These are phyloP conservation scores for Albugo laibachii DNA, from an alignment of 352 stramenopile species.

Conservation along the genomic window DNA sequence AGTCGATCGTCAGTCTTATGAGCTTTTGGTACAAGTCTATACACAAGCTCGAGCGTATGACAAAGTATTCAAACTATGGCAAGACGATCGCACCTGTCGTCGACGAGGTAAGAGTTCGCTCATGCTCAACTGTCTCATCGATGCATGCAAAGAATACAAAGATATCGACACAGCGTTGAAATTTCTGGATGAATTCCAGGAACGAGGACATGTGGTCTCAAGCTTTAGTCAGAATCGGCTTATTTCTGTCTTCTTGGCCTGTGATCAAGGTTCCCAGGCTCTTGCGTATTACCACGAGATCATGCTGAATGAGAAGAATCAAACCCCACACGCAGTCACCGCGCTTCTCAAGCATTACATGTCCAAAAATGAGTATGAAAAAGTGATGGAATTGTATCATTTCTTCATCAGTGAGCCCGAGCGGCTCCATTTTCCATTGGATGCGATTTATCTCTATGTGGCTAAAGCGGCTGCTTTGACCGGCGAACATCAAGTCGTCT, in stretches of 20 bases:
- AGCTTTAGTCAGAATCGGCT: conserved; percentile 59
- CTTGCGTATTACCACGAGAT: conserved; percentile 26
- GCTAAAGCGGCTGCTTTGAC: conserved; percentile 24
- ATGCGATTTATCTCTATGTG: conserved; percentile 40
- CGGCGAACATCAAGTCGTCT: conserved; percentile 30
- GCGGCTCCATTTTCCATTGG: conserved; percentile 41
- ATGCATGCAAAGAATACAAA: conserved; percentile 20
- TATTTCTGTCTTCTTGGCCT: conserved; percentile 34
- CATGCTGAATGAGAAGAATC: conserved; percentile 16
- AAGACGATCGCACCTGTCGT: conserved; percentile 28
- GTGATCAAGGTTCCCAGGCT: conserved; percentile 25
- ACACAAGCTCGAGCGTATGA: conserved; percentile 30
- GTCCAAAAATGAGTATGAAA: conserved; percentile 13
- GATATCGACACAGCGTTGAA: conserved; percentile 22
- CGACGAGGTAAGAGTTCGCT: conserved; percentile 52
- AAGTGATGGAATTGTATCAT: conserved; percentile 38
- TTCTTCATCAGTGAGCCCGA: too few species aligned
- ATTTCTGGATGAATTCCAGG: conserved; percentile 40
- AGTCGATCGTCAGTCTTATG: conserved; percentile 43
- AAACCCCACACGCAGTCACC: conserved; percentile 56
- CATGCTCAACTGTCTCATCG: conserved; percentile 60
- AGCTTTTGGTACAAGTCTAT: conserved; percentile 56
- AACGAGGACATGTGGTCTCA: conserved; percentile 27
- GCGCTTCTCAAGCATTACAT: conserved; percentile 46
- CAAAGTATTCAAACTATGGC: conserved; percentile 30